Conservation (phyloP, 108 stramenopile species). For the Asterionellopsis glacialis region DNA sequence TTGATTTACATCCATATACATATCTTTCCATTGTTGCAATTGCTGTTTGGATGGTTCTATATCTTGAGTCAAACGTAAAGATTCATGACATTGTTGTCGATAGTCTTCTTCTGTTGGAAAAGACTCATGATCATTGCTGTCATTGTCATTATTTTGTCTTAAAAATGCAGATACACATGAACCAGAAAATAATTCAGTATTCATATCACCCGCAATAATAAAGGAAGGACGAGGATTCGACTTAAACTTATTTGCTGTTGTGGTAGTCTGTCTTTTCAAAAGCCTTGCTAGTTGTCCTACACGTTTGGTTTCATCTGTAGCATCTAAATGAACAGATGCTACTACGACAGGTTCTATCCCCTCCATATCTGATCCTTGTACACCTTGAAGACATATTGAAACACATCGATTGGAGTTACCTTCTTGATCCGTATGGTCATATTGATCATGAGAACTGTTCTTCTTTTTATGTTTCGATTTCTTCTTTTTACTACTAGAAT, state of each 20-base stretch:
- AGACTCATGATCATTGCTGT: background rate
- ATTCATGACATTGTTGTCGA: background rate
- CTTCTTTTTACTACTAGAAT: too few relatives aligned
- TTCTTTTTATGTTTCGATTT: too few relatives aligned
- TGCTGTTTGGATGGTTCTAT: slow-evolving; percentile 21
- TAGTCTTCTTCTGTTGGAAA: background rate
- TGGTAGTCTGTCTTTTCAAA: slow-evolving; percentile 14
- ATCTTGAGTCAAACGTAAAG: background rate
- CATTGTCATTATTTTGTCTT: too few relatives aligned
- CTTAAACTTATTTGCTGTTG: background rate
- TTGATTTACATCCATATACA: slow-evolving; percentile 17
- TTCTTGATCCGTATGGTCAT: too few relatives aligned
- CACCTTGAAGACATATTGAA: too few relatives aligned
- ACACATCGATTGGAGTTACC: too few relatives aligned
- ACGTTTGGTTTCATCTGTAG: slow-evolving; percentile 33
- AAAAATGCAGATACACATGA: slow-evolving; percentile 39
- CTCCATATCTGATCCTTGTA: background rate
- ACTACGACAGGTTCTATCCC: slow-evolving; percentile 30
- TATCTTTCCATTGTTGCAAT: slow-evolving; percentile 27
- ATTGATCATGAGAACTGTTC: too few relatives aligned
- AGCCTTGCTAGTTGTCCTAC: slow-evolving; percentile 31
- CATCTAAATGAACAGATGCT: slow-evolving; percentile 48
- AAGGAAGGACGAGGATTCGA: slow-evolving; percentile 6
- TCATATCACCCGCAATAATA: slow-evolving; percentile 51
- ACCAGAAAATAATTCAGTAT: slow-evolving; percentile 35